Percentiles rank a stretch among this genome's conserved stretches.
Evolutionary conservation across 179 eudicot species (phyloP).

Genomic region (Heliamphora pulchella): DNA sequence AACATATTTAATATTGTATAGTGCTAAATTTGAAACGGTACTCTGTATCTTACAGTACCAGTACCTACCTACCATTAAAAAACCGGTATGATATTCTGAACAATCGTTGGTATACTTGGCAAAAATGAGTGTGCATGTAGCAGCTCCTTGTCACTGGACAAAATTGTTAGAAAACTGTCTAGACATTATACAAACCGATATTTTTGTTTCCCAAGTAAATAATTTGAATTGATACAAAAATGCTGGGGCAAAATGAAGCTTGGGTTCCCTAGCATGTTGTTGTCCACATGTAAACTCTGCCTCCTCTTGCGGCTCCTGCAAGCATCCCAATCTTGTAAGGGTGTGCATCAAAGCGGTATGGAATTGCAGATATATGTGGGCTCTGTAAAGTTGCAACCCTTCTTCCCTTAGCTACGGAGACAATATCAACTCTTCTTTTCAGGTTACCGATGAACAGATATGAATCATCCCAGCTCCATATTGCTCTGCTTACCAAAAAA

Average conservation of each 20-base stretch:
- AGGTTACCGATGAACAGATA: constrained; percentile 58
- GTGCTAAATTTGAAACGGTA: too few species aligned
- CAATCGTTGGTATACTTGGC: too few species aligned
- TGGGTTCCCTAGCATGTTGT: constrained; percentile 11
- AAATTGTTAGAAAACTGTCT: background rate
- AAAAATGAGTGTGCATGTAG: background rate
- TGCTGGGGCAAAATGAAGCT: background rate
- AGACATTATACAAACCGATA: background rate
- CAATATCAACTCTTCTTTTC: constrained; percentile 66
- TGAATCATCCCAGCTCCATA: constrained; percentile 98
- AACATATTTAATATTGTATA: too few species aligned
- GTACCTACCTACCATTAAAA: too few species aligned
- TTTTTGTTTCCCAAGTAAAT: background rate
- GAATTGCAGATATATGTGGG: constrained; percentile 59
- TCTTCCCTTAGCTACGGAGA: constrained; percentile 42
- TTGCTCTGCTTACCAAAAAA: constrained; percentile 54
- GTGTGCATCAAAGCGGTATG: constrained; percentile 77
- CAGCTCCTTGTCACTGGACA: background rate
- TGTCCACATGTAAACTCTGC: constrained; percentile 81
- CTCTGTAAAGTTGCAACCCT: constrained; percentile 44
- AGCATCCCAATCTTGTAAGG: constrained; percentile 63
- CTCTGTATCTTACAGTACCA: too few species aligned
- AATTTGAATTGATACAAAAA: background rate
- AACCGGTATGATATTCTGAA: too few species aligned
- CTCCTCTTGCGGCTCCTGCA: constrained; percentile 85